Evolutionary conservation across 345 rosid species (phyloP).

Genomic region (Reutealis trisperma): DNA sequence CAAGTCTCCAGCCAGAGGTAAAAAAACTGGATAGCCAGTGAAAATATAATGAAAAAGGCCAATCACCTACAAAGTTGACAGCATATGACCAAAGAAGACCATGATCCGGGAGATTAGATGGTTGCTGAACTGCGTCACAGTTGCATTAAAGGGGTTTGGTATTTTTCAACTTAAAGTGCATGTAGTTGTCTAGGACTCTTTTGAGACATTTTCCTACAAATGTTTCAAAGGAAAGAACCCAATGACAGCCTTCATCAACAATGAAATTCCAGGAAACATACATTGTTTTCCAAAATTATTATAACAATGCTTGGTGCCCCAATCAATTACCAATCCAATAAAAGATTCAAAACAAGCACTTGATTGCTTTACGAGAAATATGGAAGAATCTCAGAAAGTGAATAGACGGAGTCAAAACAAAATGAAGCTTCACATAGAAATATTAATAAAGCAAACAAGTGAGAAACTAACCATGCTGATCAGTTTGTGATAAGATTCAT

Average conservation of each 20-base stretch:
- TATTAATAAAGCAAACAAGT: neutral
- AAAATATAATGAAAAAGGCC: neutral
- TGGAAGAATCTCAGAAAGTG: neutral
- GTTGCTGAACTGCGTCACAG: neutral
- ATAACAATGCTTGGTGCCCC: neutral
- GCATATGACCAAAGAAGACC: neutral
- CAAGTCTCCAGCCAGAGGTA: neutral
- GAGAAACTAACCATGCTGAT: conserved; percentile 65
- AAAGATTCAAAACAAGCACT: neutral
- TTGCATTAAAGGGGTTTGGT: neutral
- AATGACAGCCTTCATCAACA: neutral
- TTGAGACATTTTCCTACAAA: neutral
- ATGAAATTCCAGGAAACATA: neutral
- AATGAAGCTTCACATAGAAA: neutral
- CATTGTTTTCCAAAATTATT: neutral
- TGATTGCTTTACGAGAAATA: neutral
- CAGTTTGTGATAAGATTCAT: conserved; percentile 57
- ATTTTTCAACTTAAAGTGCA: neutral
- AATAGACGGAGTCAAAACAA: neutral
- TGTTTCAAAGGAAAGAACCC: neutral
- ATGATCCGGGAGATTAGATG: neutral
- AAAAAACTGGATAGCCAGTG: neutral
- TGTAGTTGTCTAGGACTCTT: neutral
- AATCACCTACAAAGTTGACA: neutral
- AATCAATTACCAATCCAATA: neutral